These are phyloP conservation scores for Atalantia buxifolia DNA, from an alignment of 345 rosid genomes.

Conservation along the genomic window DNA sequence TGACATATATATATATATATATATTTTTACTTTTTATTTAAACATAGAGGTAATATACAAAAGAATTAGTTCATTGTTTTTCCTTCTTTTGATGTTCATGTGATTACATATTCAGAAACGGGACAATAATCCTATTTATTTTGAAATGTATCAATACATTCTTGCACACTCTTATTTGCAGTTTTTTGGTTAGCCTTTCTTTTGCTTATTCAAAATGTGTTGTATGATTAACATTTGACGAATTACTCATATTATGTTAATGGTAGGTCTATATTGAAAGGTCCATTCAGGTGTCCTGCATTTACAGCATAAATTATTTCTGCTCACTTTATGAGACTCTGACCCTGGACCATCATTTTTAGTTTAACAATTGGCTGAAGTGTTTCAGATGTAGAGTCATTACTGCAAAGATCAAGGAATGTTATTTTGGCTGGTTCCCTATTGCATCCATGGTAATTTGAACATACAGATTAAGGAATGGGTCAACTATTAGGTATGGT, in stretches of 20 bases:
- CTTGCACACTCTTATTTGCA: neutral
- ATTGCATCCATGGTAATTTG: neutral
- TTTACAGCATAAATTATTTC: neutral
- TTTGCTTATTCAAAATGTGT: neutral
- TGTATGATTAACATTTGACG: conserved; percentile 1
- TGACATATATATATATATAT: neutral
- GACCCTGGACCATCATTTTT: neutral
- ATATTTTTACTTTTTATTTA: conserved; percentile 12
- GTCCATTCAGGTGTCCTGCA: neutral
- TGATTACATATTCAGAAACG: conserved; percentile 11
- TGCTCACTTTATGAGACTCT: neutral
- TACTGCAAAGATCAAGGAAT: neutral
- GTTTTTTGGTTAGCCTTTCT: neutral
- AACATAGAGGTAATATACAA: conserved; percentile 15
- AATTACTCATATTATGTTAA: neutral
- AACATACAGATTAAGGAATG: neutral
- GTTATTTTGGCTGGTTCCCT: neutral
- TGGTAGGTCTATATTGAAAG: neutral
- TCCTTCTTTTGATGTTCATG: conserved; percentile 4
- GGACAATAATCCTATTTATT: neutral
- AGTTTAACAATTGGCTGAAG: neutral
- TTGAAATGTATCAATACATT: conserved; percentile 11
- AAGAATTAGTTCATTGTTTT: conserved; percentile 21
- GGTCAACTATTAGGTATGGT: conserved; percentile 21
- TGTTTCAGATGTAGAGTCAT: neutral